A percentile compares a stretch with the other conserved stretches of the same genome.
Conservation (phyloP, 176 grass and related monocot genomes). For the Zea luxurians region DNA sequence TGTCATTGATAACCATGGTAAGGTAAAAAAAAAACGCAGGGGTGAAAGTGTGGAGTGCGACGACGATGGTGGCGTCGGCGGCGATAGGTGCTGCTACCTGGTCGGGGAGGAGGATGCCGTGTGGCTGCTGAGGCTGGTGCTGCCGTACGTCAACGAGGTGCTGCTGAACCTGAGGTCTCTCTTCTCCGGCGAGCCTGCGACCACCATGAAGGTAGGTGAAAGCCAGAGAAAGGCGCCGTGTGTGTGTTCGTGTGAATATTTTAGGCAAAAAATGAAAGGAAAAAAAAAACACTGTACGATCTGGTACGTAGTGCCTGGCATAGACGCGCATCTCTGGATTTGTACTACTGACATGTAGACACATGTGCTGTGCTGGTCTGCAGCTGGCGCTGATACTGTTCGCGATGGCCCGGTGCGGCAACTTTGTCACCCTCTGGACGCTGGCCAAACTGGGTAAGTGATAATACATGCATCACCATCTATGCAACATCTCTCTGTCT, state of each 20-base stretch:
- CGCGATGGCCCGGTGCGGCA: constrained; percentile 87
- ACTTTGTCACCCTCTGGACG: constrained; percentile 75
- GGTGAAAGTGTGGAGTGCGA: constrained; percentile 53
- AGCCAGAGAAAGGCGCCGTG: background rate
- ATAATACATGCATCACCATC: background rate
- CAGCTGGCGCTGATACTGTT: constrained; percentile 90
- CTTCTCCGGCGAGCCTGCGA: constrained; percentile 89
- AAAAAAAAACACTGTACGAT: background rate
- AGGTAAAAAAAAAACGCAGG: constrained; percentile 39
- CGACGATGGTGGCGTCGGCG: constrained; percentile 39
- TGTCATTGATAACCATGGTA: background rate
- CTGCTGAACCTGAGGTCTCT: constrained; percentile 65
- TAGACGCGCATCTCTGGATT: constrained; percentile 29
- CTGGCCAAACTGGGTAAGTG: constrained; percentile 78
- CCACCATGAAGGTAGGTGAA: constrained; percentile 81
- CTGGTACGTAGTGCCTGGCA: constrained; percentile 3
- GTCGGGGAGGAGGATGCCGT: constrained; percentile 95
- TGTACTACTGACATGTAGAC: constrained; percentile 46
- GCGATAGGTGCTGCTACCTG: constrained; percentile 41
- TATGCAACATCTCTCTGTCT: background rate
- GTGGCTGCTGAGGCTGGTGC: constrained; percentile 72
- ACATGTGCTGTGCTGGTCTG: constrained; percentile 42
- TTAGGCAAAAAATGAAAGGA: background rate
- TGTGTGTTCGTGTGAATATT: background rate
- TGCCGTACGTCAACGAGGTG: constrained; percentile 92